Base-by-base conservation (phyloP, 2,329 filamentous ascomycete genomes). In the Pestalotiopsis sp. region DNA sequence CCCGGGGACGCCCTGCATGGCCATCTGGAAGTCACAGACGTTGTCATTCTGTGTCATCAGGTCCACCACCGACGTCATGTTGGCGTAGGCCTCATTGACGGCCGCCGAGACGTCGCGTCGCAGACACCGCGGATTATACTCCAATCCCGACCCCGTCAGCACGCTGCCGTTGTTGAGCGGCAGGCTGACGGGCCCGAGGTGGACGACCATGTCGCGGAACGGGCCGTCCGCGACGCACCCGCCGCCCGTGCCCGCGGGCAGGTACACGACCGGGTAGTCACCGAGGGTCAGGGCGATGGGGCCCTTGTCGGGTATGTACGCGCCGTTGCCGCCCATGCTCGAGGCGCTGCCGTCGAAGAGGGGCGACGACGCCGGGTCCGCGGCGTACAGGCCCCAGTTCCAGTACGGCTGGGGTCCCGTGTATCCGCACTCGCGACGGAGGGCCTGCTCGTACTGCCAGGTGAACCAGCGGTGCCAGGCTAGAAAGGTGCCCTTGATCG, bases 331-430 rank as follows among this genome's bases (percentile, higher is more conserved):
- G 12, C 78, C 80, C 81, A 84, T 76, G 62, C 78, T 80, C 63
- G 80, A 82, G 12, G 76, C 79, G 67, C 81, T 82, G 67, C 86
- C 86, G 68, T 85, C 83, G 70, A 87, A 85, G 61, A 85, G 74
- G 17, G 84, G 82, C 0, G 84, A 85, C 68, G 81, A 78, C 61
- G 72, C 70, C 1, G 79, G 76, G 80, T 9, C 75, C 74, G 73
- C 78, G 79, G 72, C 79, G 79, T 17, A 79, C 4, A 64, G 41
- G 17, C 65, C 79, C 83, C 84, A 86, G 71, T 85, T 83, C 73
- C 79, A 80, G 73, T 83, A 84, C 68, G 74, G 73, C 56, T 74
- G 73, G 23, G 66, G 59, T 3, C 74, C 72, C 1, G 57, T 65
- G 59, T 74, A 74, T 20, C 74, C 73, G 45, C 74, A 76, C 56